Evolutionary conservation across 2,329 filamentous ascomycete species (phyloP).

Genomic region (Venturia effusa): DNA sequence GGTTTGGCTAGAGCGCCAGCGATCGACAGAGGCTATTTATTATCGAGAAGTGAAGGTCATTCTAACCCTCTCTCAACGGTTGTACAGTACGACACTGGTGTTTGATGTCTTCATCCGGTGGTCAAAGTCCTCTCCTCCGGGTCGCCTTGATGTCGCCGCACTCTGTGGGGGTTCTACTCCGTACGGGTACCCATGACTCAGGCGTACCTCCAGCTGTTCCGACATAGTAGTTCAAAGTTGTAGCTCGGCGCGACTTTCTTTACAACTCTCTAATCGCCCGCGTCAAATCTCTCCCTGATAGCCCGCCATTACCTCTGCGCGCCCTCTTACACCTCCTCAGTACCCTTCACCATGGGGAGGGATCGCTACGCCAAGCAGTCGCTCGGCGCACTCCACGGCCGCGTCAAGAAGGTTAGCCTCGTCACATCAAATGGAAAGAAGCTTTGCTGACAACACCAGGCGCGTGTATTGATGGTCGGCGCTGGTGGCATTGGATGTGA

Average conservation of each 20-base stretch:
- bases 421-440: neutral
- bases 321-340: neutral
- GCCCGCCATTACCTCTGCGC: neutral
- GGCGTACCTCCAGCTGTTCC: no score
- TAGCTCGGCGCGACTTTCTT: neutral
- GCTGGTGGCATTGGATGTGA: constrained; percentile 97
- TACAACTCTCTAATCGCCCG: neutral
- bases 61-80: no score
- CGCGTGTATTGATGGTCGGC: constrained; percentile 84
- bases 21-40: no score
- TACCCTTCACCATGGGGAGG: constrained; percentile 31
- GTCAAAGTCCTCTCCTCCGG: no score
- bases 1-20: no score
- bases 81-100: no score
- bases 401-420: constrained; percentile 55
- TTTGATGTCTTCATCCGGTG: no score
- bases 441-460: constrained; percentile 37
- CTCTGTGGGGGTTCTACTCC: no score
- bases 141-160: neutral
- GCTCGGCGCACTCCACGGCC: constrained; percentile 54
- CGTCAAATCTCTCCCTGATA: no score
- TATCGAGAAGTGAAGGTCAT: no score
- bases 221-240: no score
- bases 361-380: constrained; percentile 48
- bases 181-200: neutral